These are phyloP conservation scores for Pittosporum tobira DNA, from an alignment of 129 eudicot species.

Conservation along the genomic window DNA sequence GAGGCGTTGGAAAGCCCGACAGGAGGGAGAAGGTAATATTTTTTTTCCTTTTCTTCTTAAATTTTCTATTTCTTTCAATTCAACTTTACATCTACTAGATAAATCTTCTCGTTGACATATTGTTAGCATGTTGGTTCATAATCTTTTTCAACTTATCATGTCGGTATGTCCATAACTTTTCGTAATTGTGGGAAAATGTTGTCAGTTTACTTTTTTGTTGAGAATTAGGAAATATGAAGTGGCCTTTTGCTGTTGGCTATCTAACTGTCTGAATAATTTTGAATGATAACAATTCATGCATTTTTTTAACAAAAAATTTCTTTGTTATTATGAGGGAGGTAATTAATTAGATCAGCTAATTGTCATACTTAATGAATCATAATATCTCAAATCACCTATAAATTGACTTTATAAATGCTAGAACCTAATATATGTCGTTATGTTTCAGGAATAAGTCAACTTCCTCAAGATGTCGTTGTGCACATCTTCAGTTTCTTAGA, in stretches of 20 bases:
- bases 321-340: not conserved
- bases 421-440: not conserved
- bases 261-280: not conserved
- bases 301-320: not conserved
- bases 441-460: constrained; percentile 31
- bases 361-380: not conserved
- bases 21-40: constrained; percentile 42
- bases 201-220: not conserved
- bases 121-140: not conserved
- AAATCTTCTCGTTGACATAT: not conserved
- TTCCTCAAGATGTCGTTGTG: constrained; percentile 71
- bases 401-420: not conserved
- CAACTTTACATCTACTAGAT: not conserved
- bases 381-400: too few relatives aligned
- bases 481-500: constrained; percentile 78
- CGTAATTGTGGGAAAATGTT: not conserved
- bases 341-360: not conserved
- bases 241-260: not conserved
- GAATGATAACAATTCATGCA: too few relatives aligned
- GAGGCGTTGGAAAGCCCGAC: constrained; percentile 36
- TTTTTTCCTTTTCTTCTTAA: not conserved
- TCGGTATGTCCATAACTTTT: not conserved
- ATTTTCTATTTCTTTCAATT: not conserved
- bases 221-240: not conserved
- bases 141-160: not conserved